These are phyloP conservation scores for Tetrapisispora taiwanensis DNA, from an alignment of 805 yeast species.

Conservation along the genomic window DNA sequence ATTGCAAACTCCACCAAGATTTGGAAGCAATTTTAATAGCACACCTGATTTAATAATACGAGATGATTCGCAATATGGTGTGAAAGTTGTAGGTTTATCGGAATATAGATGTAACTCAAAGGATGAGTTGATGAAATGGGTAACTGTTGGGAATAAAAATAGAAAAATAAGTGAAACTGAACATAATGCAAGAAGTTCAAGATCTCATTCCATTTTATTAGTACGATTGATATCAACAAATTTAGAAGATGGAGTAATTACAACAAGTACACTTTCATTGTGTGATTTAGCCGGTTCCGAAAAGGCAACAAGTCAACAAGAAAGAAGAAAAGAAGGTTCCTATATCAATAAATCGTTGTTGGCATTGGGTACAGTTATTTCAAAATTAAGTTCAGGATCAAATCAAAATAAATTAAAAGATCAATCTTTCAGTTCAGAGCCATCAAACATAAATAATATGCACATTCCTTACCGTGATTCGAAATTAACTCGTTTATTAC, in stretches of 20 bases:
- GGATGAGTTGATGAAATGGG: slow-evolving; percentile 48
- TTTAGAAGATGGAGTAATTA: slow-evolving; percentile 29
- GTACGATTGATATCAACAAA: slow-evolving; percentile 45
- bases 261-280: slow-evolving; percentile 57
- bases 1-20: slow-evolving; percentile 9
- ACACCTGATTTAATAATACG: slow-evolving; percentile 55
- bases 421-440: not conserved
- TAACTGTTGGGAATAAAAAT: slow-evolving; percentile 59
- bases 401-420: slow-evolving; percentile 15
- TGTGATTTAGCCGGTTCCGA: slow-evolving; percentile 98
- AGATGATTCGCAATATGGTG: slow-evolving; percentile 66
- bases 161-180: slow-evolving; percentile 85
- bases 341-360: slow-evolving; percentile 83
- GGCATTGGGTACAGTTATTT: slow-evolving; percentile 87
- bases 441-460: slow-evolving; percentile 26
- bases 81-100: slow-evolving; percentile 62
- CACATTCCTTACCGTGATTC: slow-evolving; percentile 93
- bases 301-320: slow-evolving; percentile 53
- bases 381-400: slow-evolving; percentile 48
- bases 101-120: slow-evolving; percentile 49
- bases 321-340: slow-evolving; percentile 87
- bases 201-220: slow-evolving; percentile 86
- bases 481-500: slow-evolving; percentile 77
- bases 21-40: slow-evolving; percentile 4
- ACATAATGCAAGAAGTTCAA: slow-evolving; percentile 73